Evolutionary conservation across 2,329 filamentous ascomycete species (phyloP), one percentile per base, ranked within the genome.

Genomic region (Cadophora malorum): DNA sequence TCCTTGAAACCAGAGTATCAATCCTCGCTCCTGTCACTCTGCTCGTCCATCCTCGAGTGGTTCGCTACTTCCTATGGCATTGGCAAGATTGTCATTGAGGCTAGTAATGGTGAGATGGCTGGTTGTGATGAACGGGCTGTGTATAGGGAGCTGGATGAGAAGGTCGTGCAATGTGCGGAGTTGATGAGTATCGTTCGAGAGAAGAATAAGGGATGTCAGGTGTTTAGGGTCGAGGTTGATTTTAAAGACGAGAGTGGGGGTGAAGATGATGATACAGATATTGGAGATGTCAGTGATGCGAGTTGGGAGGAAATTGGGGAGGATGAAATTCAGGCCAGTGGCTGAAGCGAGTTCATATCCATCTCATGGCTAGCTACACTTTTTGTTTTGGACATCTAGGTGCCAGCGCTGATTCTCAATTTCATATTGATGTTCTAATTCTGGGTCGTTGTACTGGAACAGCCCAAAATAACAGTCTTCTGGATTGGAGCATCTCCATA

Each of bases 1-100:
- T 64, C 68, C 3, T 58, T 72, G 1, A 65, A 68, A 14, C 49
- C 56, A 16, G 66, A 72, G 23, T 71, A 71, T 45, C 63, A 64
- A 41, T 45, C 38, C 0, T 50, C 67, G 1, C 58, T 72, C 4
- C 9, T 69, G 2, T 63, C 64, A 6, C 69, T 72, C 2, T 72
- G 67, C 49, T 47, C 53, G 1, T 63, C 28, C 9, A 66, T 69
- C 4, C 58, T 72, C 8, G 41, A 66, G 19, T 69, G 67, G 38
- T 68, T 70, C 35, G 35, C 60, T 14, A 25, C 33, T 10, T 50
- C 59, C 14, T 62, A 66, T 28, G 14, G 9, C 8, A 23, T 68
- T 38, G 64, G 61, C 16, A 16, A 23, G 38, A n/a, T 28, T 19
- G 49, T 58, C 19, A 19, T 16, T 33, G 31, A 35, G 1, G 21